A percentile compares a stretch with the other conserved stretches of the same genome.
Evolutionary conservation across 495 filamentous ascomycete genomes (phyloP).

Genomic region (Hypoxylon lenormandii): DNA sequence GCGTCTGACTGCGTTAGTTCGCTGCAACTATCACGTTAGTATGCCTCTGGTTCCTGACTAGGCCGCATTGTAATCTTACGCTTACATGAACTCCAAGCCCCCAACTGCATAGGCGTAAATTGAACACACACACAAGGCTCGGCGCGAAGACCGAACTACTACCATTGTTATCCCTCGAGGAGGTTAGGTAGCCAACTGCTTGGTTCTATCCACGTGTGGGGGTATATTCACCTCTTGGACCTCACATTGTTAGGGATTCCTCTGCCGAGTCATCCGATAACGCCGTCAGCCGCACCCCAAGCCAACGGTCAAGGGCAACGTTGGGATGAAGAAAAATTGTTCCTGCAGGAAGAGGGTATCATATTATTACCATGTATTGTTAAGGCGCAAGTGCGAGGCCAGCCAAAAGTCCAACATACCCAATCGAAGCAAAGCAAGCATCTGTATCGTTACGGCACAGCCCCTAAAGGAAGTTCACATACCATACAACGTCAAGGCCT

Average conservation of each 20-base stretch:
- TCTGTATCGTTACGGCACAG: slow-evolving; percentile 14
- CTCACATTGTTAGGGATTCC: not conserved
- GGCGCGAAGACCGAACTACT: not conserved
- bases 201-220: not conserved
- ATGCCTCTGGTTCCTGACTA: slow-evolving; percentile 43
- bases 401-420: slow-evolving; percentile 7
- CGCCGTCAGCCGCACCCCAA: slow-evolving; percentile 13
- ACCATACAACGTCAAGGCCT: not conserved
- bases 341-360: slow-evolving; percentile 21
- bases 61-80: slow-evolving; percentile 41
- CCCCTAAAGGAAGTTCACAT: slow-evolving; percentile 9
- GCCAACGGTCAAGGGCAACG: not conserved
- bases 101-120: slow-evolving; percentile 19
- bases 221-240: no score
- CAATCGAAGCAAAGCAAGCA: not conserved
- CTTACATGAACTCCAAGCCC: slow-evolving; percentile 33
- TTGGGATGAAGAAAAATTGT: slow-evolving; percentile 14
- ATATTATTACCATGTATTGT: not conserved
- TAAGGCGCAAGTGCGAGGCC: not conserved
- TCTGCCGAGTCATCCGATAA: slow-evolving; percentile 4
- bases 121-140: slow-evolving; percentile 14
- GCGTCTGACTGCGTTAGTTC: slow-evolving; percentile 30
- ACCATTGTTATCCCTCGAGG: no score
- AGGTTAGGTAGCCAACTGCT: not conserved
- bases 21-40: slow-evolving; percentile 45